Conservation (phyloP, 2,329 filamentous ascomycete species). For the Aureobasidium sp. region DNA sequence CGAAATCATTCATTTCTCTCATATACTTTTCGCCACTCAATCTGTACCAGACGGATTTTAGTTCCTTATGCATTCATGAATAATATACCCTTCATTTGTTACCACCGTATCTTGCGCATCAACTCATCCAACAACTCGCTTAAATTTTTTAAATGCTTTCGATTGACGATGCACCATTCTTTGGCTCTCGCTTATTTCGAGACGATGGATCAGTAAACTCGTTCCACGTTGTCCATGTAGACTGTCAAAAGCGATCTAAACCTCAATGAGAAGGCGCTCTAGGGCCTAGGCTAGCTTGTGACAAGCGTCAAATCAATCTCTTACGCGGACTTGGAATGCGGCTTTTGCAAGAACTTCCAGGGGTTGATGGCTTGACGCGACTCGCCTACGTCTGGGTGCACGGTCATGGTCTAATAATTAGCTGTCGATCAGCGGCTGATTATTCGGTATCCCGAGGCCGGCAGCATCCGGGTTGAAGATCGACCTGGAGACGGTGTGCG, state of each 20-base stretch:
- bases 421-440: slow-evolving; percentile 1
- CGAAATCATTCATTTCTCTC: neutral
- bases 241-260: neutral
- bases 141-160: neutral
- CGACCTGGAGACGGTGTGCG: neutral
- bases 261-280: neutral
- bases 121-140: too few relatives aligned
- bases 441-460: neutral
- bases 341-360: neutral
- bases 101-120: neutral
- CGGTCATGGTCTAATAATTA: neutral
- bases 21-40: neutral
- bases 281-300: neutral
- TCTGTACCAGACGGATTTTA: slow-evolving; percentile 9
- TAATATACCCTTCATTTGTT: neutral
- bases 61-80: slow-evolving; percentile 8
- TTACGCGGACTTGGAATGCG: neutral
- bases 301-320: neutral
- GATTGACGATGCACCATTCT: neutral
- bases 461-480: neutral
- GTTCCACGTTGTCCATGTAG: neutral
- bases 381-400: neutral
- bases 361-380: neutral
- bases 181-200: neutral
- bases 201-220: neutral